Evolutionary conservation across 2,329 filamentous ascomycete species (phyloP), one percentile per base, ranked within the genome.

Genomic region (Gnomoniopsis smithogilvyi): DNA sequence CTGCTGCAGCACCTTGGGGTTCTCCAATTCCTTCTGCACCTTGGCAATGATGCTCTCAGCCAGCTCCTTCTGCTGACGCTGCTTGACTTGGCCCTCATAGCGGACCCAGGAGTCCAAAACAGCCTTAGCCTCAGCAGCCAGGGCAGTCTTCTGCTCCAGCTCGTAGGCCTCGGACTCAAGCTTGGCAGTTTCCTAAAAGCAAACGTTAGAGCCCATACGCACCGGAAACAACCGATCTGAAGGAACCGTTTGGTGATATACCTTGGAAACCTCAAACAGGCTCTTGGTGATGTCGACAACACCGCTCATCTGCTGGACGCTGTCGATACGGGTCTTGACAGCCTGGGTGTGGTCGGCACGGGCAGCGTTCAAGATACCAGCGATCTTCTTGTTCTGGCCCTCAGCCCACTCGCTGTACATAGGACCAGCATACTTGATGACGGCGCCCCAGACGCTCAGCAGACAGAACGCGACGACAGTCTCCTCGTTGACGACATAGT

Each of bases 401-500:
- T 96, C 84, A 60, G 95, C 94, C 92, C 95, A 99, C 77, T 94
- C 86, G 74, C 82, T 87, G 86, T 98, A 98, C 76, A 88, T 82
- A 62, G 95, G 95, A 58, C 94, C 95, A 72, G 91, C 92, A 76
- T 92, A 97, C 80, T 96, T 95, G 81, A 91, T 94, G 70, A 96
- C 84, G 64, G 88, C 92, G 72, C 83, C 89, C 89, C 96, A 99
- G 74, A 98, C 91, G 74, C 89, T 92, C 73, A 98, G 82, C 71
- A 99, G 84, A 77, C 90, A 95, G 80, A 99, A 86, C 67, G 91
- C 91, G 73, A 96, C 91, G 74, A 99, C 90, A 65, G 93, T 90
- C 84, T 99, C 95, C 85, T 99, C 95, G 82, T 99, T 99, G 80
- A 99, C 85, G 75, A 99, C 92, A 80, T 97, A 98, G 83, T 98